Evolutionary conservation across 805 yeast species (phyloP).

Genomic region (Myxozyma neotropica): DNA sequence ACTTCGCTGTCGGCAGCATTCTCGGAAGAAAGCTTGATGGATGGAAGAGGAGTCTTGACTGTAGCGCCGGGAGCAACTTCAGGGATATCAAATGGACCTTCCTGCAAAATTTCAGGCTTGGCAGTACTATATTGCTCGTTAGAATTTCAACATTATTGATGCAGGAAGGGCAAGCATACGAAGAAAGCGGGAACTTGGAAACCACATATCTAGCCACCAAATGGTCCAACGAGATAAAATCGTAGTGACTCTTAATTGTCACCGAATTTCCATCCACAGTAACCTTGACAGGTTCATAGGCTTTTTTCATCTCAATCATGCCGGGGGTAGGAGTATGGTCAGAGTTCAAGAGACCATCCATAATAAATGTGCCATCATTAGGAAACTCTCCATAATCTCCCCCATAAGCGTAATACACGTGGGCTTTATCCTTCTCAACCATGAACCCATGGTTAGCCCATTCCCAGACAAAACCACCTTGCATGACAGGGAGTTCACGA

Average conservation of each 20-base stretch:
- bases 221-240: conserved; percentile 35
- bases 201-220: conserved; percentile 11
- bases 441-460: conserved; percentile 48
- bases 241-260: conserved; percentile 35
- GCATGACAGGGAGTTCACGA: conserved; percentile 39
- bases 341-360: conserved; percentile 45
- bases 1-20: background rate
- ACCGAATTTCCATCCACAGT: conserved; percentile 14
- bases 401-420: conserved; percentile 41
- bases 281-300: conserved; percentile 42
- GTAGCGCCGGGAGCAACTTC: background rate
- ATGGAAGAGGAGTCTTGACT: background rate
- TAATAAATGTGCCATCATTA: conserved; percentile 45
- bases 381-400: conserved; percentile 47
- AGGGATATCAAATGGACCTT: conserved; percentile 1
- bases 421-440: conserved; percentile 19
- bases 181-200: background rate
- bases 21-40: background rate
- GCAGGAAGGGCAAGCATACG: too few species aligned
- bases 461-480: conserved; percentile 49
- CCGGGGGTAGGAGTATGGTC: conserved; percentile 46
- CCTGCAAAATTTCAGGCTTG: background rate
- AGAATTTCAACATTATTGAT: background rate
- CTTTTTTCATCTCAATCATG: conserved; percentile 42
- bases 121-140: background rate